Percentiles rank a stretch among this genome's conserved stretches.
These are phyloP conservation scores for Colletotrichum somersetense DNA, from an alignment of 2,329 filamentous ascomycete genomes.

Conservation along the genomic window DNA sequence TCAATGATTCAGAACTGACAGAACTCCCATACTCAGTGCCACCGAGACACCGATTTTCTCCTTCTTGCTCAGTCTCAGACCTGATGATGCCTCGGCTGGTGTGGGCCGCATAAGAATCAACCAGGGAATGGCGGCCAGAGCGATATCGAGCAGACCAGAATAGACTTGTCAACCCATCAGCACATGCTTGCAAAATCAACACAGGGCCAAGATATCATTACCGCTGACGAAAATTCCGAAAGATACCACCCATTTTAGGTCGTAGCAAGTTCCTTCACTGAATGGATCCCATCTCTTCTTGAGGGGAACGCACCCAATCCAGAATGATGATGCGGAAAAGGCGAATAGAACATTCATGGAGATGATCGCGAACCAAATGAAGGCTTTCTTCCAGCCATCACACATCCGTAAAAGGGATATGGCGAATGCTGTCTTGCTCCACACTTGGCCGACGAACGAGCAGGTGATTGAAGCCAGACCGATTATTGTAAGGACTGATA, in stretches of 20 bases:
- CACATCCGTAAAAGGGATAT: conserved; percentile 51
- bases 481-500: conserved; percentile 31
- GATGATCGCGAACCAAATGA: conserved; percentile 51
- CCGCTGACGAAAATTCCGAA: conserved; percentile 42
- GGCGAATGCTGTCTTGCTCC: conserved; percentile 56
- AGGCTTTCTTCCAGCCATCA: conserved; percentile 44
- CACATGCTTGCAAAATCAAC: not conserved
- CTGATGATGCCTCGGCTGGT: conserved; percentile 28
- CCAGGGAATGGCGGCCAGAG: conserved; percentile 55
- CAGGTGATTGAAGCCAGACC: conserved; percentile 45
- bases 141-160: conserved; percentile 52
- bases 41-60: conserved; percentile 53
- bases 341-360: conserved; percentile 47
- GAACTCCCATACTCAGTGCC: conserved; percentile 51
- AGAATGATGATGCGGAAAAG: conserved; percentile 43
- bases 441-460: conserved; percentile 51
- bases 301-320: conserved; percentile 44
- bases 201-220: not conserved
- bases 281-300: conserved; percentile 42
- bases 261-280: conserved; percentile 34
- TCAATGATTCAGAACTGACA: conserved; percentile 25
- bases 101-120: conserved; percentile 50
- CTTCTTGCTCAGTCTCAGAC: conserved; percentile 44
- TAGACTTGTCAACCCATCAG: conserved; percentile 42
- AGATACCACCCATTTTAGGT: conserved; percentile 28